These are phyloP conservation scores for Erodium maritimum DNA, from an alignment of 345 rosid species.

Conservation along the genomic window DNA sequence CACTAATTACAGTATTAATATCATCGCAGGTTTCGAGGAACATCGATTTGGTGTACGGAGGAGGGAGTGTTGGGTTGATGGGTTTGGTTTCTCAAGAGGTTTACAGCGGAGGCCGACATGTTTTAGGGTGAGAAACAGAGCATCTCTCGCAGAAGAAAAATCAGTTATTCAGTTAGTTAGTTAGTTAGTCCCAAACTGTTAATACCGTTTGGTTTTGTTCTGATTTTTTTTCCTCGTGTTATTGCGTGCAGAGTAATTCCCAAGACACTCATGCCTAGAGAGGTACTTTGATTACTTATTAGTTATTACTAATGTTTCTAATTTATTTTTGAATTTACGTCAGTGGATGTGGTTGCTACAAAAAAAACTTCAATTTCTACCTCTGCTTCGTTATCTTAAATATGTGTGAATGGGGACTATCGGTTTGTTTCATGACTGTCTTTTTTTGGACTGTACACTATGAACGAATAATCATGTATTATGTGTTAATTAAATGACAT, in stretches of 20 bases:
- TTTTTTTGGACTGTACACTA: too few species aligned
- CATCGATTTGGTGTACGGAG: slow-evolving; percentile 40
- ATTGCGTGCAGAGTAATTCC: slow-evolving; percentile 17
- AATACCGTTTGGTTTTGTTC: background rate
- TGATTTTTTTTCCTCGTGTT: background rate
- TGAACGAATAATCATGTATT: too few species aligned
- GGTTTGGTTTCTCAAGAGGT: slow-evolving; percentile 34
- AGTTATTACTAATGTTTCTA: background rate
- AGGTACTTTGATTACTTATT: slow-evolving; percentile 6
- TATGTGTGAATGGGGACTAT: background rate
- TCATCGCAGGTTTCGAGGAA: slow-evolving; percentile 25
- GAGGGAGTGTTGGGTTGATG: slow-evolving; percentile 41
- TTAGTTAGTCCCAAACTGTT: background rate
- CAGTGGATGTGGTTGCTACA: slow-evolving; percentile 5
- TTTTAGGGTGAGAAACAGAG: slow-evolving; percentile 19
- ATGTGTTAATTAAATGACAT: too few species aligned
- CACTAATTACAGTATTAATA: background rate
- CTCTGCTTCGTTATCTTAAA: slow-evolving; percentile 13
- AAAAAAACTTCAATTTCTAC: slow-evolving; percentile 9
- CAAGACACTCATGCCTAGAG: slow-evolving; percentile 23
- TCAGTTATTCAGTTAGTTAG: background rate
- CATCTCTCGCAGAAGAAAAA: background rate
- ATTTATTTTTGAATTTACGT: background rate
- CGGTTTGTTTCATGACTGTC: slow-evolving; percentile 2
- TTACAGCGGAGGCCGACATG: slow-evolving; percentile 36